Evolutionary conservation across 805 yeast species (phyloP).

Genomic region (Helenozyma rhizophorensis): DNA sequence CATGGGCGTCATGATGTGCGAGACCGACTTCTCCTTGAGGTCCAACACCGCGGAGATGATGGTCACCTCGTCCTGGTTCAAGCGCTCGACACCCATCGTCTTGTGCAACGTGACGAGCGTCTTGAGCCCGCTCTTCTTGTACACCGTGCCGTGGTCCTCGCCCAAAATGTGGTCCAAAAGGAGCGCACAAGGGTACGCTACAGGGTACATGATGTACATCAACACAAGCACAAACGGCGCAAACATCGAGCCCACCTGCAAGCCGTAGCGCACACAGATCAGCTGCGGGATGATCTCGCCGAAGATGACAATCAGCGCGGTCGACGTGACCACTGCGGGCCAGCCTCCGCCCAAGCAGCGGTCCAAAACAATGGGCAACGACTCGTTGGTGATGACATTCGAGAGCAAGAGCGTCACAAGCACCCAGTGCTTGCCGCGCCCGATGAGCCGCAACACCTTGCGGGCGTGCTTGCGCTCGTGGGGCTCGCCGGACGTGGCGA

Average conservation of each 20-base stretch:
- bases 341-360: constrained; percentile 94
- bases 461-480: constrained; percentile 64
- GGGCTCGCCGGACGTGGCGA: constrained; percentile 78
- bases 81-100: constrained; percentile 91
- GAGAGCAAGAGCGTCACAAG: constrained; percentile 80
- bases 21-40: constrained; percentile 84
- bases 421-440: constrained; percentile 93
- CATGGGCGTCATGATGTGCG: constrained; percentile 90
- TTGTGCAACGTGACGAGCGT: constrained; percentile 89
- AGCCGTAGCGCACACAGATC: constrained; percentile 86
- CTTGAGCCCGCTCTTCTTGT: constrained; percentile 88
- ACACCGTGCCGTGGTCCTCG: constrained; percentile 93
- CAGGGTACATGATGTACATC: constrained; percentile 88
- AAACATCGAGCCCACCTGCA: constrained; percentile 84
- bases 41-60: constrained; percentile 92
- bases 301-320: constrained; percentile 86
- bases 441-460: constrained; percentile 67
- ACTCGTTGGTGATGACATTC: constrained; percentile 90
- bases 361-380: constrained; percentile 90
- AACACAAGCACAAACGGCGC: constrained; percentile 80
- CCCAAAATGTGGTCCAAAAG: constrained; percentile 81
- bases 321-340: constrained; percentile 93
- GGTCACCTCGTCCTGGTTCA: constrained; percentile 93
- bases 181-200: constrained; percentile 85
- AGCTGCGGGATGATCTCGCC: constrained; percentile 98